Percentiles rank a stretch among this genome's conserved stretches.
Evolutionary conservation across 108 stramenopile genomes (phyloP).

Genomic region (Cyclotella atomus): DNA sequence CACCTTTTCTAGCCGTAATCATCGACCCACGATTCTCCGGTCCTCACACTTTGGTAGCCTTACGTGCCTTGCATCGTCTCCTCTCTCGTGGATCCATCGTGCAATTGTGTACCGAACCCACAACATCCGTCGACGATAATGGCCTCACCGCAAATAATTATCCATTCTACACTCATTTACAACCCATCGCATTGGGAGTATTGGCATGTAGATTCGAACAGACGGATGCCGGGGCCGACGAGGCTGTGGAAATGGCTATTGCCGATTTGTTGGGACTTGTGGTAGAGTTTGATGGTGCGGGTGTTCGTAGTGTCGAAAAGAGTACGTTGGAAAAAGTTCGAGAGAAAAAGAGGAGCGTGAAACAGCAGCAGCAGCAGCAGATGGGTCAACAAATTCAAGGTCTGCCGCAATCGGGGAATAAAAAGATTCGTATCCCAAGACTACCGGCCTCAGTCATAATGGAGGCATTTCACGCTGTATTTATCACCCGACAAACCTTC

Average conservation of each 20-base stretch:
- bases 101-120: conserved; percentile 2
- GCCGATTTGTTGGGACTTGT: conserved; percentile 78
- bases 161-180: conserved; percentile 20
- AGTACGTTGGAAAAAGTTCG: not conserved
- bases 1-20: conserved; percentile 85
- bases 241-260: conserved; percentile 93
- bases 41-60: conserved; percentile 84
- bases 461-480: conserved; percentile 85
- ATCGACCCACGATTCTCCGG: conserved; percentile 87
- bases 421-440: conserved; percentile 26
- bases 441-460: conserved; percentile 38
- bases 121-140: not conserved
- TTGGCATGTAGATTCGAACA: conserved; percentile 88
- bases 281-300: conserved; percentile 50
- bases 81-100: conserved; percentile 58
- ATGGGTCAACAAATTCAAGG: not conserved
- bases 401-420: not conserved
- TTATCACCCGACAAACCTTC: conserved; percentile 82
- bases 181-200: conserved; percentile 58
- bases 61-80: conserved; percentile 74
- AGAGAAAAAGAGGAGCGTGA: conserved; percentile 1
- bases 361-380: not conserved
- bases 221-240: conserved; percentile 88
- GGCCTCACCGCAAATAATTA: not conserved
- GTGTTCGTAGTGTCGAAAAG: conserved; percentile 31